Conservation (phyloP, 164 flowering plant genomes). For the Protea cynaroides region DNA sequence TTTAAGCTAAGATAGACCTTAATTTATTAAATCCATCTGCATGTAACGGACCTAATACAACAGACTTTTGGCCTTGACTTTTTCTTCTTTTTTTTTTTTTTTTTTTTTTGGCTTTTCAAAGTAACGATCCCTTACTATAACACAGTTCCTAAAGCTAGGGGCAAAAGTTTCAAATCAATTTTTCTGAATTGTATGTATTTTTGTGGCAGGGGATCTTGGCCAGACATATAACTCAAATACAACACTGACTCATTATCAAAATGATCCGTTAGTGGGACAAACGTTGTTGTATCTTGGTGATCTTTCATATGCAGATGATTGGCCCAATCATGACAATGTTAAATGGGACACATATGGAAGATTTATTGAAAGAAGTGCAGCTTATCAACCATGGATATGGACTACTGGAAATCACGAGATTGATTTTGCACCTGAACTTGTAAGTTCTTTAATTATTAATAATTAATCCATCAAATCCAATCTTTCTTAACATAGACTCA, state of each 20-base stretch:
- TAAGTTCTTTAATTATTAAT: no score
- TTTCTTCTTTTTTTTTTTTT: no score
- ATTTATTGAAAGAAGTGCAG: conserved; percentile 62
- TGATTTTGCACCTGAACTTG: conserved; percentile 58
- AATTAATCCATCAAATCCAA: no score
- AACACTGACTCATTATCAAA: conserved; percentile 60
- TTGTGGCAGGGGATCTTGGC: conserved; percentile 71
- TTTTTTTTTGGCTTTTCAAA: no score
- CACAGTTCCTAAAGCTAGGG: no score
- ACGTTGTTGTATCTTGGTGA: conserved; percentile 65
- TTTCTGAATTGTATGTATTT: not conserved
- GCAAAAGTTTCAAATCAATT: no score
- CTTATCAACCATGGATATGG: conserved; percentile 95
- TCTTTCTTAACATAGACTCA: no score
- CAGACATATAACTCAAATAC: conserved; percentile 64
- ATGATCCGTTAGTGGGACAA: conserved; percentile 48
- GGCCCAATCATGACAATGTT: conserved; percentile 55
- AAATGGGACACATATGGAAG: conserved; percentile 89
- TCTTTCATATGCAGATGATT: conserved; percentile 69
- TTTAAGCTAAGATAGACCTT: no score
- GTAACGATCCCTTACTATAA: no score
- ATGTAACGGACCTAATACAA: no score
- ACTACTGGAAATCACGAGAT: conserved; percentile 82
- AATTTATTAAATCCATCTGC: no score
- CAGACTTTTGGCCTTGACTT: no score